phyloP scores from a whole-genome alignment of 2,329 filamentous ascomycete genomes.

The Sporothrix luriei region DNA sequence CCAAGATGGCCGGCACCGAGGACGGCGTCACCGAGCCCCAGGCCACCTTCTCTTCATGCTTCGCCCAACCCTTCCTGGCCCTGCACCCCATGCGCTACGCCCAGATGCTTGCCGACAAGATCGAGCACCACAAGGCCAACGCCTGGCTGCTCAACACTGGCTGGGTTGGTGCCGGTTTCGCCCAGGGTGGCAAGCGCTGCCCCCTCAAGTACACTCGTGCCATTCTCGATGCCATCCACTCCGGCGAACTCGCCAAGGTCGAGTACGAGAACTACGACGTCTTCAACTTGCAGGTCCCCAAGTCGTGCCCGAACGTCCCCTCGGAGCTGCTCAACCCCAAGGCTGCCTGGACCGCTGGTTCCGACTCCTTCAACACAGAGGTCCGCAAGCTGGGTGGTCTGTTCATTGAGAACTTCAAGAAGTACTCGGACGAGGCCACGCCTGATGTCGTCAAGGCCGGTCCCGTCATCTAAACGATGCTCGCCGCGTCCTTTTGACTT shows the following conservation, averaged over 20 bases:
- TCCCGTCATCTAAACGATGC: constrained; percentile 46
- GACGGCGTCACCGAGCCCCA: constrained; percentile 95
- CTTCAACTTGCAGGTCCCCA: constrained; percentile 97
- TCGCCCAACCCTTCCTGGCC: constrained; percentile 97
- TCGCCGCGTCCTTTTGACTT: constrained; percentile 12
- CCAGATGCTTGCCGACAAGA: constrained; percentile 98
- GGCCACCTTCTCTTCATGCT: constrained; percentile 98
- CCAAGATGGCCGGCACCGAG: constrained; percentile 99
- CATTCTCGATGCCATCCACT: constrained; percentile 98
- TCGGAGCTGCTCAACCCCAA: constrained; percentile 91
- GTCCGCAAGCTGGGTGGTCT: constrained; percentile 86
- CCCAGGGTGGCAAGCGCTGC: constrained; percentile 93
- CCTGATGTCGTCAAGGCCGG: constrained; percentile 73
- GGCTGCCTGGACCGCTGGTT: constrained; percentile 84
- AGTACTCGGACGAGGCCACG: constrained; percentile 84
- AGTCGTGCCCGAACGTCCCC: constrained; percentile 83
- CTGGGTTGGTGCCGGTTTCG: constrained; percentile 90
- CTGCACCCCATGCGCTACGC: constrained; percentile 99
- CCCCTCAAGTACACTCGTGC: constrained; percentile 98
- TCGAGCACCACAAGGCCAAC: constrained; percentile 89
- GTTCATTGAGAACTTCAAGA: constrained; percentile 97
- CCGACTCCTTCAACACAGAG: constrained; percentile 79
- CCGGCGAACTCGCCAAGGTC: constrained; percentile 86
- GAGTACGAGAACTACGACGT: constrained; percentile 95
- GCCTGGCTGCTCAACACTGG: constrained; percentile 99